Percentiles rank a stretch among this genome's conserved stretches.
phyloP scores from a whole-genome alignment of 768 basidiomycete species.

The Russula dissimulans region DNA sequence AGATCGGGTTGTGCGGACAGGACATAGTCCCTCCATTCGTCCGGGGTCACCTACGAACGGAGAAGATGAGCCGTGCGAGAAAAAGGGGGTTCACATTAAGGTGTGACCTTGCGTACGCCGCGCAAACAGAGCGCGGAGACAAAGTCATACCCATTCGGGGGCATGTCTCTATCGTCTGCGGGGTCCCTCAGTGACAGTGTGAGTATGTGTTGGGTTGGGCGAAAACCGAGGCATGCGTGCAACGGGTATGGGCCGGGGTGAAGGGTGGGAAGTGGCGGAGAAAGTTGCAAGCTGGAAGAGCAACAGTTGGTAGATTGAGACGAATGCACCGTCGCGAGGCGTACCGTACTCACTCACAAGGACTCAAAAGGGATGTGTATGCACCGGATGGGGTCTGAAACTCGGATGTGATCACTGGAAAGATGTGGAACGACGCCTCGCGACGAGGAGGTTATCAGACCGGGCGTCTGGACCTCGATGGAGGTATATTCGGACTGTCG shows the following conservation, averaged over 20 bases:
- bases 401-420: conserved; percentile 47
- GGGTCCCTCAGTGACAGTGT: conserved; percentile 62
- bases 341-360: conserved; percentile 46
- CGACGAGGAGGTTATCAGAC: conserved; percentile 51
- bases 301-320: neutral
- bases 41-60: conserved; percentile 38
- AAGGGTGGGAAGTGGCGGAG: conserved; percentile 57
- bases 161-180: conserved; percentile 54
- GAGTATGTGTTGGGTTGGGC: conserved; percentile 38
- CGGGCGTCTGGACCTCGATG: conserved; percentile 49
- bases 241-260: conserved; percentile 43
- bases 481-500: neutral
- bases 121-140: conserved; percentile 51
- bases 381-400: conserved; percentile 46
- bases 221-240: conserved; percentile 58
- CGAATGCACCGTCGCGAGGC: neutral
- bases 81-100: conserved; percentile 1
- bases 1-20: conserved; percentile 55
- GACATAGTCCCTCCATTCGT: conserved; percentile 48
- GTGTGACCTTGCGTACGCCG: conserved; percentile 58
- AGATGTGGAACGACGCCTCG: conserved; percentile 71
- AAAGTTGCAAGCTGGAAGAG: conserved; percentile 48
- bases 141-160: conserved; percentile 54
- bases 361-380: conserved; percentile 69
- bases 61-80: neutral